phyloP scores from a whole-genome alignment of 1,139 yeast genomes.

The Insectozyma bohioensis region DNA sequence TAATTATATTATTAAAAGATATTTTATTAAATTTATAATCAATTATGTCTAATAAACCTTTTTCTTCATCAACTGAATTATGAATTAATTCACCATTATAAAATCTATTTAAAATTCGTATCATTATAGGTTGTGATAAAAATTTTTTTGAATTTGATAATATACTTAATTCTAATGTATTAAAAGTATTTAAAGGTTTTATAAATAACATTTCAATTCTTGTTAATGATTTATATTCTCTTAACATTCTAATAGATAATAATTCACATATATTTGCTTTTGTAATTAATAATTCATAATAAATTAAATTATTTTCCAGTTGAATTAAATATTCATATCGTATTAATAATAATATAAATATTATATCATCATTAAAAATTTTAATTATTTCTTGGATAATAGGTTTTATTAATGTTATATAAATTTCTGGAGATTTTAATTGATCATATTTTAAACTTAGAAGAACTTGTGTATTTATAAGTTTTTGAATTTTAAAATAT shows the following conservation, averaged over 20 bases:
- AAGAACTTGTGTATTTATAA: constrained; percentile 42
- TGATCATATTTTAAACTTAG: constrained; percentile 56
- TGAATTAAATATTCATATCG: constrained; percentile 50
- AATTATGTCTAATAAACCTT: constrained; percentile 25
- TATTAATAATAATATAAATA: constrained; percentile 36
- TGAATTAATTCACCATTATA: constrained; percentile 52
- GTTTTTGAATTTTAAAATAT: constrained; percentile 38
- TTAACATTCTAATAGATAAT: constrained; percentile 50
- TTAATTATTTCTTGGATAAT: constrained; percentile 32
- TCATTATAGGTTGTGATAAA: constrained; percentile 56
- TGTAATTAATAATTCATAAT: constrained; percentile 49
- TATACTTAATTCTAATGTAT: constrained; percentile 55
- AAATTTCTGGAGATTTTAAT: constrained; percentile 53
- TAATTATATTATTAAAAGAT: constrained; percentile 29
- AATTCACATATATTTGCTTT: constrained; percentile 58
- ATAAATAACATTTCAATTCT: constrained; percentile 44
- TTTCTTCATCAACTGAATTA: constrained; percentile 26
- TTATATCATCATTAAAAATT: constrained; percentile 13
- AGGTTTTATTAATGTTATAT: constrained; percentile 52
- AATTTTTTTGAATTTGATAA: constrained; percentile 55
- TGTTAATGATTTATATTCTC: constrained; percentile 48
- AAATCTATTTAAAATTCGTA: constrained; percentile 49
- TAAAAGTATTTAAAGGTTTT: constrained; percentile 44
- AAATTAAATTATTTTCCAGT: constrained; percentile 46
- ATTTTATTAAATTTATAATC: constrained; percentile 37